Evolutionary conservation across 345 rosid genomes (phyloP).

Genomic region (Salix udensis): DNA sequence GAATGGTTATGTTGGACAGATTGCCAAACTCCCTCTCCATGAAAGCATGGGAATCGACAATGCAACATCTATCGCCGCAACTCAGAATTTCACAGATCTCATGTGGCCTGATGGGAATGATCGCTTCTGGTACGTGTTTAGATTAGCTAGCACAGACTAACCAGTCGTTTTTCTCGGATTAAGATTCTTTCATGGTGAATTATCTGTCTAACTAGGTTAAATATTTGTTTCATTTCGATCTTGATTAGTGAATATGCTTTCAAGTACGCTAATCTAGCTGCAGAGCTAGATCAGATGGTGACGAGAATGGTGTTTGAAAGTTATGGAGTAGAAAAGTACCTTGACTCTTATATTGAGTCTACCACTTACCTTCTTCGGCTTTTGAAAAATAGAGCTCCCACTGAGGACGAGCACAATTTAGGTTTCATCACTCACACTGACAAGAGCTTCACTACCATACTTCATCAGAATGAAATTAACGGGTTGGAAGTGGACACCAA

Average conservation of each 20-base stretch:
- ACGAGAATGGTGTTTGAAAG: slow-evolving; percentile 60
- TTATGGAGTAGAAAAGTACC: slow-evolving; percentile 43
- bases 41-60: slow-evolving; percentile 70
- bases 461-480: slow-evolving; percentile 52
- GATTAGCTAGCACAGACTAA: too few relatives aligned
- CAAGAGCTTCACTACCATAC: slow-evolving; percentile 51
- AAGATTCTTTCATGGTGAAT: too few relatives aligned
- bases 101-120: slow-evolving; percentile 73
- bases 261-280: slow-evolving; percentile 39
- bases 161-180: neutral
- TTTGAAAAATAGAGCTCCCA: slow-evolving; percentile 40
- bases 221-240: neutral
- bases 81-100: slow-evolving; percentile 45
- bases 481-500: slow-evolving; percentile 49
- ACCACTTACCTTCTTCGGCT: slow-evolving; percentile 48
- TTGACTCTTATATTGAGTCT: slow-evolving; percentile 32
- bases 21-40: slow-evolving; percentile 53
- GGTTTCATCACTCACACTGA: slow-evolving; percentile 55
- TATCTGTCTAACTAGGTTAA: neutral
- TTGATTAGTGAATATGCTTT: slow-evolving; percentile 15
- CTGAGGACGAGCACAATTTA: slow-evolving; percentile 32
- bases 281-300: slow-evolving; percentile 44
- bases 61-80: slow-evolving; percentile 38
- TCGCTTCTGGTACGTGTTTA: slow-evolving; percentile 42
- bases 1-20: slow-evolving; percentile 64